These are phyloP conservation scores for Udeniomyces megalosporus DNA, from an alignment of 768 basidiomycete species.

Conservation along the genomic window DNA sequence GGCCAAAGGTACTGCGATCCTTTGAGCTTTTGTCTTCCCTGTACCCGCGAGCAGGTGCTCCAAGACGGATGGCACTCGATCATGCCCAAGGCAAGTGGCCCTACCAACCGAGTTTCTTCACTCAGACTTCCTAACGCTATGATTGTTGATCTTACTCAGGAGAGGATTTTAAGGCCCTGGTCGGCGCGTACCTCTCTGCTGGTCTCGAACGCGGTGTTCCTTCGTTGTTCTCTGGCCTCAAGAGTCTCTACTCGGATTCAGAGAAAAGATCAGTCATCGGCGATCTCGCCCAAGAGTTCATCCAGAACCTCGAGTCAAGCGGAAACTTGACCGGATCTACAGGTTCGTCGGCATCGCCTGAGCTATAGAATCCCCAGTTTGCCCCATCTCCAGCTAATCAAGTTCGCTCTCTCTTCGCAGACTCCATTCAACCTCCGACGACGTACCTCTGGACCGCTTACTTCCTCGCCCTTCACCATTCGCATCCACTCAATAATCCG, in stretches of 20 bases:
- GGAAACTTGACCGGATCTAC: slow-evolving; percentile 14
- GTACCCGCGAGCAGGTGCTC: slow-evolving; percentile 52
- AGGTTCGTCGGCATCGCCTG: neutral
- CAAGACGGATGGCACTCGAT: slow-evolving; percentile 55
- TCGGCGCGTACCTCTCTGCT: slow-evolving; percentile 48
- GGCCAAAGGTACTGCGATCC: slow-evolving; percentile 39
- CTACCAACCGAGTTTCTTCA: neutral
- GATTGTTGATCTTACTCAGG: slow-evolving; percentile 30
- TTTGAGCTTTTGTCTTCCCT: slow-evolving; percentile 47
- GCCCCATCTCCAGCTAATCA: neutral
- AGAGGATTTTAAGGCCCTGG: slow-evolving; percentile 50
- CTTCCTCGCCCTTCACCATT: slow-evolving; percentile 81
- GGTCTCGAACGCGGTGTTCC: slow-evolving; percentile 75
- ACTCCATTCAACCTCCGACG: slow-evolving; percentile 45
- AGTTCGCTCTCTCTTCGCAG: neutral
- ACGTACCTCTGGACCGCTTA: slow-evolving; percentile 88
- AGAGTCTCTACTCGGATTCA: slow-evolving; percentile 55
- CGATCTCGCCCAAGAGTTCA: slow-evolving; percentile 44
- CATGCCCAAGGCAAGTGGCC: slow-evolving; percentile 42
- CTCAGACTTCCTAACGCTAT: neutral
- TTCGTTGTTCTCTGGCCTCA: slow-evolving; percentile 82
- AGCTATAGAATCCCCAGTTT: neutral
- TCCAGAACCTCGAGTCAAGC: slow-evolving; percentile 21
- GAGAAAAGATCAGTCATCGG: slow-evolving; percentile 55
- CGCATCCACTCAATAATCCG: slow-evolving; percentile 33